Evolutionary conservation across 768 basidiomycete species (phyloP).

Genomic region (Tephrocybe sp.): DNA sequence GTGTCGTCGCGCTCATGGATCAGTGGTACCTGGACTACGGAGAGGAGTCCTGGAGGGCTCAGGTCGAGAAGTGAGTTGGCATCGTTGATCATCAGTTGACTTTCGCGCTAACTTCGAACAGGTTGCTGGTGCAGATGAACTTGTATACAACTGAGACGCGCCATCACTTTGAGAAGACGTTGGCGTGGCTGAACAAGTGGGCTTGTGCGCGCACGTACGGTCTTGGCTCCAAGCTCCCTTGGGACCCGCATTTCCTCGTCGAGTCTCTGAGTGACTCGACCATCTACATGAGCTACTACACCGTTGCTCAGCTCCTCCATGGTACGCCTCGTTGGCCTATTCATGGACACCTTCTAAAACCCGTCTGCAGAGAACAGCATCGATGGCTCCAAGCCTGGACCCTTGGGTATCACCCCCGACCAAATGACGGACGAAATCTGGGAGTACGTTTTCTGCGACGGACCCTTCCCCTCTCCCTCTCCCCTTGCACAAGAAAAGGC

Average conservation of each 20-base stretch:
- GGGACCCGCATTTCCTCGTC: slow-evolving; percentile 96
- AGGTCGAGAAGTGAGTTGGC: no score
- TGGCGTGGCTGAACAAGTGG: slow-evolving; percentile 98
- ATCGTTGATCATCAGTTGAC: no score
- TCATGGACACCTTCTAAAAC: background rate
- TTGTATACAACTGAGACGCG: slow-evolving; percentile 91
- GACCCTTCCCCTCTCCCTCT: slow-evolving; percentile 68
- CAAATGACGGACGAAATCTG: slow-evolving; percentile 98
- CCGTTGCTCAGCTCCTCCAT: slow-evolving; percentile 88
- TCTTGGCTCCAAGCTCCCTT: slow-evolving; percentile 91
- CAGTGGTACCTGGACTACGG: slow-evolving; percentile 99
- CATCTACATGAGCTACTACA: slow-evolving; percentile 98
- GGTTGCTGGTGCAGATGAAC: slow-evolving; percentile 83
- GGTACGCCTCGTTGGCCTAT: slow-evolving; percentile 47
- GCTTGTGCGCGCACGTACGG: slow-evolving; percentile 99
- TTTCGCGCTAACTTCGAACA: slow-evolving; percentile 28
- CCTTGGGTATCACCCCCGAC: slow-evolving; percentile 81
- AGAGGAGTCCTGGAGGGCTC: no score
- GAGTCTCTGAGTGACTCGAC: slow-evolving; percentile 98
- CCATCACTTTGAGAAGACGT: slow-evolving; percentile 85
- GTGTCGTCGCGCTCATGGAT: slow-evolving; percentile 57
- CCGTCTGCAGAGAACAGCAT: slow-evolving; percentile 57
- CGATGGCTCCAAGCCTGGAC: slow-evolving; percentile 77
- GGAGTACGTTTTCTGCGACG: slow-evolving; percentile 88
- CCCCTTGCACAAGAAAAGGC: slow-evolving; percentile 75